Conservation (phyloP, 2,329 filamentous ascomycete species). For the Thermochaetoides dissita region DNA sequence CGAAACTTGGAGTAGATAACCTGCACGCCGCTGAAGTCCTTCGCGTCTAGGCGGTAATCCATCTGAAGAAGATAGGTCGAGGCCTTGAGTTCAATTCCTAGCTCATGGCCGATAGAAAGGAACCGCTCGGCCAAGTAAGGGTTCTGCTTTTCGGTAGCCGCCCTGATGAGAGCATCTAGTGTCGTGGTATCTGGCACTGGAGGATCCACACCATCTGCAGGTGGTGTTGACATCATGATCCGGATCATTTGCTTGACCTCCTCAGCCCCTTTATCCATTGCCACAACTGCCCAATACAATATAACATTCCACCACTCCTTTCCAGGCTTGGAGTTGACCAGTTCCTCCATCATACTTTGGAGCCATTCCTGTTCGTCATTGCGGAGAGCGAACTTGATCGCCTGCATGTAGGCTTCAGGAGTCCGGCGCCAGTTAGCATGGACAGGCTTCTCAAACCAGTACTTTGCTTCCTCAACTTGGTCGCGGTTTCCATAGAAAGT, state of each 20-base stretch:
- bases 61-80: slow-evolving; percentile 63
- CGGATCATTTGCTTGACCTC: slow-evolving; percentile 61
- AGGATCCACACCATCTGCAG: slow-evolving; percentile 29
- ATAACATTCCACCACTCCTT: slow-evolving; percentile 57
- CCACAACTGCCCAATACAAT: slow-evolving; percentile 61
- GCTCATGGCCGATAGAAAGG: slow-evolving; percentile 49
- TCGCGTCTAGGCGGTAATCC: slow-evolving; percentile 57
- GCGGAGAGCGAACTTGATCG: slow-evolving; percentile 48
- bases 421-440: slow-evolving; percentile 26
- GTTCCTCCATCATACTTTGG: slow-evolving; percentile 39
- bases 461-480: slow-evolving; percentile 45
- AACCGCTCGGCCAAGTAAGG: slow-evolving; percentile 61
- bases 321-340: slow-evolving; percentile 31
- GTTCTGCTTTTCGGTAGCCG: slow-evolving; percentile 57
- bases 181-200: slow-evolving; percentile 51
- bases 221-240: slow-evolving; percentile 37
- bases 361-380: slow-evolving; percentile 50
- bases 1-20: slow-evolving; percentile 51
- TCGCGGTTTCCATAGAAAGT: slow-evolving; percentile 46
- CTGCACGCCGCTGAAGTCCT: slow-evolving; percentile 57
- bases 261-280: slow-evolving; percentile 54
- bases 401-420: slow-evolving; percentile 32
- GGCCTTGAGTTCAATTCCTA: slow-evolving; percentile 52
- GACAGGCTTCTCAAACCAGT: slow-evolving; percentile 51
- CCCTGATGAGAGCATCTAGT: slow-evolving; percentile 63